A percentile compares a stretch with the other conserved stretches of the same genome.
Evolutionary conservation across 768 basidiomycete genomes (phyloP).

Genomic region (Serendipita indica): DNA sequence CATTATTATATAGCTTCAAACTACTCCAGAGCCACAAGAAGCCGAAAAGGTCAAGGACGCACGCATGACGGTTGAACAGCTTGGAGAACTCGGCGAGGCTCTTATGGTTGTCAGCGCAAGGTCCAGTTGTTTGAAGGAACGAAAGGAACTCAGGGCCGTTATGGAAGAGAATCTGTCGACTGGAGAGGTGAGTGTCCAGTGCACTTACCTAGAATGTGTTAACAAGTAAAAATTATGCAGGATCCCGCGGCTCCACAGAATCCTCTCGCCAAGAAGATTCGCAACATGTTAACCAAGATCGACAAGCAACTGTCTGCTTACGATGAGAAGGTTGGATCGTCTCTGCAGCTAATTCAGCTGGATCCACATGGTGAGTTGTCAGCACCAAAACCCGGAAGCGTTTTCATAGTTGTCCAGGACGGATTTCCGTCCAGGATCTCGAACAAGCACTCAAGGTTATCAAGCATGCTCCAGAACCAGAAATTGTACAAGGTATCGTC

Average conservation of each 20-base stretch:
- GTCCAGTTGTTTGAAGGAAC: slow-evolving; percentile 90
- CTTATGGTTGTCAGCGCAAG: slow-evolving; percentile 82
- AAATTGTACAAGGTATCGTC: slow-evolving; percentile 71
- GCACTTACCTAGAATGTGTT: too few species aligned
- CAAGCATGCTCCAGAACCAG: slow-evolving; percentile 83
- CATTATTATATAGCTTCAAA: background rate
- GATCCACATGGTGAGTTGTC: slow-evolving; percentile 39
- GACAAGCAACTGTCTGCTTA: slow-evolving; percentile 85
- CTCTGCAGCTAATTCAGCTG: slow-evolving; percentile 72
- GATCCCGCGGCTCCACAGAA: slow-evolving; percentile 68
- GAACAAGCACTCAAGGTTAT: slow-evolving; percentile 85
- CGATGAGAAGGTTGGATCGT: slow-evolving; percentile 71
- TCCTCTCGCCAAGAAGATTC: slow-evolving; percentile 90
- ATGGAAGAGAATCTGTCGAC: slow-evolving; percentile 88
- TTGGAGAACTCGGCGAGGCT: slow-evolving; percentile 86
- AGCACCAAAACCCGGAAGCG: slow-evolving; percentile 24
- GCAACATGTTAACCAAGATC: slow-evolving; percentile 89
- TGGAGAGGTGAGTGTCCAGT: too few species aligned
- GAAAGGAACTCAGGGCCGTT: slow-evolving; percentile 75
- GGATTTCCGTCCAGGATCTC: slow-evolving; percentile 78
- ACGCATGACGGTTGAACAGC: slow-evolving; percentile 94
- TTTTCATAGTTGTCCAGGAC: slow-evolving; percentile 29
- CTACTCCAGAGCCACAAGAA: slow-evolving; percentile 48
- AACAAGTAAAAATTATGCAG: too few species aligned
- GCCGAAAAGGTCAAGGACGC: slow-evolving; percentile 47